These are phyloP conservation scores for Podospora pseudocomata DNA, from an alignment of 495 filamentous ascomycete species.

Conservation along the genomic window DNA sequence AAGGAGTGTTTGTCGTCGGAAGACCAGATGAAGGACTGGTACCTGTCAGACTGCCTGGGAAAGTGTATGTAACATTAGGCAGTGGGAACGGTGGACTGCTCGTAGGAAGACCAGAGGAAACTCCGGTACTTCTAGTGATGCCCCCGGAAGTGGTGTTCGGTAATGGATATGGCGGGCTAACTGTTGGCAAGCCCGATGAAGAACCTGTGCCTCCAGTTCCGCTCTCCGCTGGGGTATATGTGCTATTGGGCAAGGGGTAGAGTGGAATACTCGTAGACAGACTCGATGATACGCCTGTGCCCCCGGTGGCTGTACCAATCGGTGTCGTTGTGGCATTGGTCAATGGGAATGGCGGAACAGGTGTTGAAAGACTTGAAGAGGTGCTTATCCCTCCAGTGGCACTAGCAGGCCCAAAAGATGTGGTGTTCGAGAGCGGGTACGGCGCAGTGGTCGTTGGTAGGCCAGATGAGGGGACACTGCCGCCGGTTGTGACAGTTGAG, in stretches of 20 bases:
- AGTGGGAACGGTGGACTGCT: background rate
- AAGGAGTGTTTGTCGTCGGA: slow-evolving; percentile 8
- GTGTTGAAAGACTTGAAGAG: background rate
- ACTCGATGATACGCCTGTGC: background rate
- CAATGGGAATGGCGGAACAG: slow-evolving; percentile 15
- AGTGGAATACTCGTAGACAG: background rate
- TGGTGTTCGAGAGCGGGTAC: slow-evolving; percentile 16
- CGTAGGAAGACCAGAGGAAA: background rate
- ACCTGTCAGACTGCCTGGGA: slow-evolving; percentile 4
- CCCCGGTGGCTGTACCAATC: slow-evolving; percentile 11
- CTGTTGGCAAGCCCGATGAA: background rate
- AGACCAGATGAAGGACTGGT: slow-evolving; percentile 6
- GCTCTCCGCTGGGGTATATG: background rate
- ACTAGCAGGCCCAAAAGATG: slow-evolving; percentile 4
- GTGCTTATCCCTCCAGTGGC: slow-evolving; percentile 7
- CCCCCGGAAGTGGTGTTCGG: background rate
- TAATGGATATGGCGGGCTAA: background rate
- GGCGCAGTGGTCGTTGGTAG: background rate
- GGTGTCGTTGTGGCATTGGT: slow-evolving; percentile 11
- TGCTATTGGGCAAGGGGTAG: background rate
- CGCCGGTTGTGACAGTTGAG: background rate
- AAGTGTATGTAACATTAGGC: background rate
- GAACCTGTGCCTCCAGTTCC: background rate
- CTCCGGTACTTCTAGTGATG: background rate
- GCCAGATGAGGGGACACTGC: background rate